These are phyloP conservation scores for Coix lacrymajobi DNA, from an alignment of 176 grass and related monocot genomes.

Conservation along the genomic window DNA sequence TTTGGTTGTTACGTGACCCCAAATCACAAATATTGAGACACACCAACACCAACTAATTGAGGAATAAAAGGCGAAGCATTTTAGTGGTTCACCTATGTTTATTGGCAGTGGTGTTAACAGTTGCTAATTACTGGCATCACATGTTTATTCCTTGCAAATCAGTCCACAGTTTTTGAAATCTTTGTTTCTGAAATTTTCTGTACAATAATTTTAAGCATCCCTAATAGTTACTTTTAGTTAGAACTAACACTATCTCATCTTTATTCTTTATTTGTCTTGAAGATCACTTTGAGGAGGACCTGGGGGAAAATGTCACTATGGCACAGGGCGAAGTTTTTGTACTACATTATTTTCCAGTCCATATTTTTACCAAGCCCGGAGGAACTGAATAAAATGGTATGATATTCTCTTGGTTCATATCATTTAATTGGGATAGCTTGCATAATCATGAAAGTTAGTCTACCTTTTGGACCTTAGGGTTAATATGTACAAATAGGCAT, in stretches of 20 bases:
- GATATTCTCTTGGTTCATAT: constrained; percentile 9
- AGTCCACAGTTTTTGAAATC: not conserved
- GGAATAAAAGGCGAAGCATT: constrained; percentile 1
- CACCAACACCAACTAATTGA: not conserved
- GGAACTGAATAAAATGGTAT: constrained; percentile 87
- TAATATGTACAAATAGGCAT: not conserved
- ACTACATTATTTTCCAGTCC: constrained; percentile 80
- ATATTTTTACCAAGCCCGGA: constrained; percentile 80
- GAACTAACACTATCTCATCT: not conserved
- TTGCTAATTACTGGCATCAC: not conserved
- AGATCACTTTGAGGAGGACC: constrained; percentile 96
- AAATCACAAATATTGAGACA: not conserved
- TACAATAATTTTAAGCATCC: not conserved
- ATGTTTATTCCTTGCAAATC: not conserved
- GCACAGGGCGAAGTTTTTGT: constrained; percentile 84
- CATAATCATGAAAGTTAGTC: not conserved
- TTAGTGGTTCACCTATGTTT: not conserved
- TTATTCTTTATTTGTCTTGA: constrained; percentile 29
- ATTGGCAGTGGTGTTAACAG: not conserved
- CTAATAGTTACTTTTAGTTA: not conserved
- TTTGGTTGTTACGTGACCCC: not conserved
- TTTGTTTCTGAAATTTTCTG: not conserved
- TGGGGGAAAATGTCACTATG: constrained; percentile 77
- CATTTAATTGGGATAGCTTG: not conserved
- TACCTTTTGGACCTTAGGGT: not conserved